Base-by-base conservation (phyloP, 169 alveolate genomes). In the Eimeria acervulina region DNA sequence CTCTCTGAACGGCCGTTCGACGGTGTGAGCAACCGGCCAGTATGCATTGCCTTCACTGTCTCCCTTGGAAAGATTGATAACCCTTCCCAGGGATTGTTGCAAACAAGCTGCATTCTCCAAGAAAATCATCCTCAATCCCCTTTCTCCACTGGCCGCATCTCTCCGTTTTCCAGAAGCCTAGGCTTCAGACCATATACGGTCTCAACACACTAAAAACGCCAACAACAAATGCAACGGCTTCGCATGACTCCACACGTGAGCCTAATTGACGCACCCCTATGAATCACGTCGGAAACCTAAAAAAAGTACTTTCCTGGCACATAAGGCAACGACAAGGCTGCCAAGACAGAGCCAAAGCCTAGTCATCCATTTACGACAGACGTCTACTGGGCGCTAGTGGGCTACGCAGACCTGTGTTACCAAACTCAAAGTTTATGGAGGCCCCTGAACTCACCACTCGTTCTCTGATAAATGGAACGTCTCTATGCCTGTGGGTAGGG, bases 121-220 rank as follows among this genome's bases (percentile, higher is more conserved):
- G 2, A 26, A 68, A 33, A 68, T 68, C 44, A 68, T 5, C 5
- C n/a, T 68, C 6, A n/a, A 26, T n/a, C 38, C 74, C 17, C 40
- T 23, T n/a, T 15, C 74, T 63, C 74, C 74, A 63, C 74, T 63
- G 38, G 74, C 13, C 74, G 74, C 40, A 63, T n/a, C n/a, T 63
- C 74, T 63, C 74, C 74, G 74, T 63, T n/a, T n/a, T 26, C 74
- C 74, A 63, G 74, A 26, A 26, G 19, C 38, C 74, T 63, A 1
- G 2, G 19, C 74, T 23, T 5, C 74, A 63, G 38, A 63, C 74
- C 74, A 26, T 7, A 26, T 2, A 63, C 0, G 38, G 38, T 63
- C 74, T 63, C 74, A 33, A 7, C 38, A 17, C 0, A 63, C 74
- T 63, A 23, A 63, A n/a, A 59, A 63, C 23, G 74, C 74, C 23